Conservation (phyloP, 2,329 filamentous ascomycete species). For the Coniochaeta ligniaria region DNA sequence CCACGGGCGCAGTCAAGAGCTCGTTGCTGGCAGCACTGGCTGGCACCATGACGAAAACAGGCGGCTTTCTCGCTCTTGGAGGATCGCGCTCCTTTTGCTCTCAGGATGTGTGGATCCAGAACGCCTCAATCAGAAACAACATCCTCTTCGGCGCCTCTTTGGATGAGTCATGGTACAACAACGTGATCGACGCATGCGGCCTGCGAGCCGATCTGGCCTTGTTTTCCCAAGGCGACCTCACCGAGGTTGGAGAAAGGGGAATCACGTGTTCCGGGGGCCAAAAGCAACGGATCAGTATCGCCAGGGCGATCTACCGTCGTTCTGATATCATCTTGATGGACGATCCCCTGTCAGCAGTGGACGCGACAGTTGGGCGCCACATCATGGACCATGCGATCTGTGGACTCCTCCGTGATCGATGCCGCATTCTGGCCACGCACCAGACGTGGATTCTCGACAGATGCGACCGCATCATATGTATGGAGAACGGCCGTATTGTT, state of each 20-base stretch:
- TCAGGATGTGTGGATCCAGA: slow-evolving; percentile 98
- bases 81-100: slow-evolving; percentile 84
- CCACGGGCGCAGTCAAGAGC: slow-evolving; percentile 85
- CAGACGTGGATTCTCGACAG: slow-evolving; percentile 88
- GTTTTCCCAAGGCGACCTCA: slow-evolving; percentile 78
- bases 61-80: slow-evolving; percentile 66
- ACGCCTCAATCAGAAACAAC: slow-evolving; percentile 78
- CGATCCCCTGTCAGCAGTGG: slow-evolving; percentile 61
- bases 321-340: slow-evolving; percentile 64
- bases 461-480: slow-evolving; percentile 88
- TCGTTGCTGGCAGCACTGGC: slow-evolving; percentile 84
- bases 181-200: slow-evolving; percentile 69
- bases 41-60: slow-evolving; percentile 85
- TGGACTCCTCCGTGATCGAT: slow-evolving; percentile 81
- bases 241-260: slow-evolving; percentile 90
- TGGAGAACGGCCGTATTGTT: slow-evolving; percentile 78
- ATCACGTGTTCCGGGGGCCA: slow-evolving; percentile 95
- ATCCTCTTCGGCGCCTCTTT: slow-evolving; percentile 81
- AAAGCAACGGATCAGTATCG: slow-evolving; percentile 92
- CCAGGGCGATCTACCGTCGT: slow-evolving; percentile 67
- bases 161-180: slow-evolving; percentile 70
- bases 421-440: slow-evolving; percentile 86
- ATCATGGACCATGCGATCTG: slow-evolving; percentile 94
- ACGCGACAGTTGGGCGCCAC: slow-evolving; percentile 62
- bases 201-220: slow-evolving; percentile 82